Evolutionary conservation across 2,329 filamentous ascomycete genomes (phyloP).

Genomic region (Diaporthe sp.): DNA sequence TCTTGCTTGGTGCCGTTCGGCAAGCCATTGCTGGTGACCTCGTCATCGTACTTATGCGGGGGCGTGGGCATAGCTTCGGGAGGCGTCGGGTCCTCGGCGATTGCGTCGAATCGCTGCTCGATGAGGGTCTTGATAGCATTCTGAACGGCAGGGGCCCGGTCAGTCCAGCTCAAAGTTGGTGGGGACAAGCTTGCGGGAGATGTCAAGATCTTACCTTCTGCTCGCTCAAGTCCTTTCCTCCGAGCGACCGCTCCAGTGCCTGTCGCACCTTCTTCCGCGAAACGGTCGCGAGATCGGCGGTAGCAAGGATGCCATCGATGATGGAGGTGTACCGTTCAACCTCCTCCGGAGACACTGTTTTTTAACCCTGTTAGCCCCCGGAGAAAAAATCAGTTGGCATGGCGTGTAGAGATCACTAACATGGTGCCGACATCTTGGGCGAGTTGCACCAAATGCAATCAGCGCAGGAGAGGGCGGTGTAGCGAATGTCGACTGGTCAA

Average conservation of each 20-base stretch:
- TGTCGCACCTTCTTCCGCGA: slow-evolving; percentile 73
- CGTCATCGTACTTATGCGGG: slow-evolving; percentile 56
- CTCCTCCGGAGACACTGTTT: slow-evolving; percentile 63
- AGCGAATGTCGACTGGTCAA: background rate
- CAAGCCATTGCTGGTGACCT: slow-evolving; percentile 45
- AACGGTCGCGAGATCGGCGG: slow-evolving; percentile 72
- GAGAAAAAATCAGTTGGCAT: background rate
- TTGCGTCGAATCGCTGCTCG: slow-evolving; percentile 79
- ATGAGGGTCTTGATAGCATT: slow-evolving; percentile 79
- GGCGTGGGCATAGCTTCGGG: slow-evolving; percentile 60
- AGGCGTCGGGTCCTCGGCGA: slow-evolving; percentile 63
- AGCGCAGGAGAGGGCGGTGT: background rate
- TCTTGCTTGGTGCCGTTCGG: slow-evolving; percentile 47
- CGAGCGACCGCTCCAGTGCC: slow-evolving; percentile 66
- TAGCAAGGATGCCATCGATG: slow-evolving; percentile 71
- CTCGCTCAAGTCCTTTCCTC: slow-evolving; percentile 68
- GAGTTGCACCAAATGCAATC: slow-evolving; percentile 21
- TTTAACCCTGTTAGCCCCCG: slow-evolving; percentile 20
- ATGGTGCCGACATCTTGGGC: slow-evolving; percentile 32
- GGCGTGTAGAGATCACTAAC: slow-evolving; percentile 6
- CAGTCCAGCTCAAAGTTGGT: slow-evolving; percentile 27
- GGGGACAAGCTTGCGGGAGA: background rate
- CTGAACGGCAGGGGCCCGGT: slow-evolving; percentile 54
- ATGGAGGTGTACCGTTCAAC: slow-evolving; percentile 66
- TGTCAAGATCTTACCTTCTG: slow-evolving; percentile 63